Percentiles rank a stretch among this genome's conserved stretches.
phyloP scores from a whole-genome alignment of 192 early-diverging fungal genomes.

The Podila horticola region DNA sequence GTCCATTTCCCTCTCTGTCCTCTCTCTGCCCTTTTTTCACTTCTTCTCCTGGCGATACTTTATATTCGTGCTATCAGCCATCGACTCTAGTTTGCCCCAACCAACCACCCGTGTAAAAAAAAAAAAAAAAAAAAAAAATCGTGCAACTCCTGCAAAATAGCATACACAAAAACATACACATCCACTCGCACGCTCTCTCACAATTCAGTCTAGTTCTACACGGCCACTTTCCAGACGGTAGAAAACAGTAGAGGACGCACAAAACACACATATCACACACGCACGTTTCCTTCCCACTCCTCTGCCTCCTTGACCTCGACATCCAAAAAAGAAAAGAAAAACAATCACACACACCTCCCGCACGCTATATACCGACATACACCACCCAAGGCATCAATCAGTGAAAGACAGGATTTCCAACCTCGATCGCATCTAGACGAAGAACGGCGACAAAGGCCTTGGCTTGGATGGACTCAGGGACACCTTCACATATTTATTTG shows the following conservation, averaged over 20 bases:
- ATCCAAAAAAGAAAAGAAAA: not conserved
- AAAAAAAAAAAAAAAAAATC: too few species aligned
- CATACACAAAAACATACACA: not conserved
- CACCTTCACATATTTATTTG: slow-evolving; percentile 50
- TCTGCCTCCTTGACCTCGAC: not conserved
- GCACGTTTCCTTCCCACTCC: not conserved
- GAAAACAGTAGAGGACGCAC: not conserved
- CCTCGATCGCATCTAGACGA: not conserved
- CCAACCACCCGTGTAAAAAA: not conserved
- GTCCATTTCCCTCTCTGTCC: not conserved
- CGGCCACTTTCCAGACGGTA: not conserved
- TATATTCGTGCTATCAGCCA: not conserved
- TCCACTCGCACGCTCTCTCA: not conserved
- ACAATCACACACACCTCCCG: not conserved
- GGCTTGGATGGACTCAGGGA: slow-evolving; percentile 42
- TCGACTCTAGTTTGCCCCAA: slow-evolving; percentile 1
- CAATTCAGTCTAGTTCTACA: not conserved
- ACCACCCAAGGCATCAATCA: not conserved
- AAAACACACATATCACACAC: not conserved
- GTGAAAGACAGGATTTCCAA: not conserved
- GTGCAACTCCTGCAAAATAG: too few species aligned
- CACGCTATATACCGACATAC: not conserved
- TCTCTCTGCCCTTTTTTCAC: not conserved
- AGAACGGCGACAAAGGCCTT: not conserved
- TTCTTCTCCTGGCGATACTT: not conserved